Evolutionary conservation across 2,329 filamentous ascomycete genomes (phyloP), one percentile per base, ranked within the genome.

Genomic region (Cladorrhinum sp.): DNA sequence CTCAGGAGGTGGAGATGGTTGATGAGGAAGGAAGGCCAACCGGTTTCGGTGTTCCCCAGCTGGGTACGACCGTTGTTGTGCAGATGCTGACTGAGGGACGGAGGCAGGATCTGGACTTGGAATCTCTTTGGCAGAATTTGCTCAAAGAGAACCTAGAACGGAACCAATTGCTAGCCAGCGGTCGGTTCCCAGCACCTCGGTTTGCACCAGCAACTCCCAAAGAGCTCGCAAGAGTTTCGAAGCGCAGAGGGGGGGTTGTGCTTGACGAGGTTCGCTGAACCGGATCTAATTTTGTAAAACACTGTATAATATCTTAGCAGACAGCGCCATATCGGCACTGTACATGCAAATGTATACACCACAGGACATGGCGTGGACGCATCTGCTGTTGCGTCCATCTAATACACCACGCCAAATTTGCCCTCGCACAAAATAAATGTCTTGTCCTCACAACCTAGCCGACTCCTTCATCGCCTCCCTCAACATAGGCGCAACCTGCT

Each of bases 401-500:
- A 30, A 30, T 30, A 5, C 26, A 30, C n/a, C n/a, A 30, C 4
- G 4, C 26, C 26, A 30, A 5, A 30, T 30, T 4, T 30, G 26
- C 5, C 26, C 26, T 10, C 10, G 5, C 26, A 30, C 4, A 30
- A 30, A 10, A 30, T 3, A 8, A 46, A 20, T 21, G 2, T 21
- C n/a, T 20, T 4, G 10, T 8, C 3, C 18, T 64, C 52, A 68
- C 18, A 69, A 54, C 58, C 65, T 73, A n/a, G 68, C 64, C 18
- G 61, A 60, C 50, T 65, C 66, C 66, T 73, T 75, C 70, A 86
- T 77, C 0, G 79, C 80, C 65, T 88, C 82, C 60, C 86, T 81
- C 69, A 90, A 68, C 66, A 90, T 78, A 12, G 89, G 84, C 30
- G 85, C 87, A 24, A 94, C 81, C 72, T 91, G 86, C 74, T 90